These are phyloP conservation scores for Populus davidiana DNA, from an alignment of 345 rosid species.

Conservation along the genomic window DNA sequence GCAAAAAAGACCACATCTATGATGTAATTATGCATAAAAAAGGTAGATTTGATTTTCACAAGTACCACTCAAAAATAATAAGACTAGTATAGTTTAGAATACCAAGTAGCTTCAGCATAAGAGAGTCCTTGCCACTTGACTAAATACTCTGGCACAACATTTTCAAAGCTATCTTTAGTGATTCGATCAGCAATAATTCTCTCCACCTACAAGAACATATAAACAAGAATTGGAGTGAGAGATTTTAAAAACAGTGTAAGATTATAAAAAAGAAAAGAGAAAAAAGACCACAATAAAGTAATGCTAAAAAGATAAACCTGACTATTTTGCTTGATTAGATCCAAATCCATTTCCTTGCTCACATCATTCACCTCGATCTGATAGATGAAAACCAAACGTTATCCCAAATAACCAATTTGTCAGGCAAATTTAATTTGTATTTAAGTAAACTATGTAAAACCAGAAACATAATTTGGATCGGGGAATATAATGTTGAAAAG, in stretches of 20 bases:
- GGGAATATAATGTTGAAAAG: background rate
- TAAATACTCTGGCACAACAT: slow-evolving; percentile 83
- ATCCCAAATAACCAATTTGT: background rate
- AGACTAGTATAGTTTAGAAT: slow-evolving; percentile 18
- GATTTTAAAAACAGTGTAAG: background rate
- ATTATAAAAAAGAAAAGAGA: background rate
- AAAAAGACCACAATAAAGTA: background rate
- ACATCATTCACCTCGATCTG: slow-evolving; percentile 98
- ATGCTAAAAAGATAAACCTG: slow-evolving; percentile 53
- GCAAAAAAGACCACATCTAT: background rate
- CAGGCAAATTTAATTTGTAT: background rate
- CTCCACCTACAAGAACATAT: slow-evolving; percentile 64
- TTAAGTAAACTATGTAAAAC: background rate
- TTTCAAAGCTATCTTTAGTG: slow-evolving; percentile 60
- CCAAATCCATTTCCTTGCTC: slow-evolving; percentile 99
- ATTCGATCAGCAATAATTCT: slow-evolving; percentile 87
- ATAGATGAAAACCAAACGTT: slow-evolving; percentile 15
- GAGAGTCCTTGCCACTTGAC: slow-evolving; percentile 99
- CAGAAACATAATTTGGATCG: background rate
- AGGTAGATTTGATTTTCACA: background rate
- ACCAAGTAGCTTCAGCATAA: slow-evolving; percentile 99
- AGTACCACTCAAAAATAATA: background rate
- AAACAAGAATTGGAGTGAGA: slow-evolving; percentile 7
- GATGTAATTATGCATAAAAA: background rate
- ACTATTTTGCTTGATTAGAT: slow-evolving; percentile 91